Base-by-base conservation (phyloP, 352 stramenopile species). In the Phytophthora palmivora region DNA sequence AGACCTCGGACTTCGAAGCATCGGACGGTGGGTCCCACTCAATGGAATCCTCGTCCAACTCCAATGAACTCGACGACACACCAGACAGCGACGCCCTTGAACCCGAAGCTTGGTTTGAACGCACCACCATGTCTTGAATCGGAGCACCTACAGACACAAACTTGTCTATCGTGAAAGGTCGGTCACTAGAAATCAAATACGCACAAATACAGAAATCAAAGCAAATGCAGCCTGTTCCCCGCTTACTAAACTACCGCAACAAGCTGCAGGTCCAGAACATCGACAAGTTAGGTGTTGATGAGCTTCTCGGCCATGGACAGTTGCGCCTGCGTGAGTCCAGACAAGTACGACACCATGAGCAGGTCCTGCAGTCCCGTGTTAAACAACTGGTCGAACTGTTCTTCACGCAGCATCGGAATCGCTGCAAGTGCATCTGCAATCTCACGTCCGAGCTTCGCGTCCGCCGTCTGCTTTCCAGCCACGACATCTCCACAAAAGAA, bases 341-440 rank as follows among this genome's bases (percentile, higher is more conserved):
- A 97, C 65, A 99, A 89, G 79, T 99, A 99, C 56, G 92, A 98
- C 19, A 99, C 96, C 97, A 99, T 99, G 59, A 99, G 86, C 52
- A 99, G 85, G 79, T 99, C 97, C 82, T 99, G 96, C 67, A 99
- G 75, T 16, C 96, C 97, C 67, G 92, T 94, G 74, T 95, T 96
- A 77, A 99, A 98, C 50, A 99, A 90, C 60, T 97, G 95, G 79
- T 98, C 95, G 73, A 99, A 98, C 61, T 97, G 88, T 64, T 98
- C 95, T 22, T 88, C 80, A 46, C 89, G 82, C 58, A 99, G 96
- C 55, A 96, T 81, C 19, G 97, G 97, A 46, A 99, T 96, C 43
- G 83, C 87, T 9, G 94, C 96, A 2, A 99, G 81, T 28, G 92
- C 91, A 60, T 98, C 95, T 1, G 93, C 92, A 69, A 99, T 95